Base-by-base conservation (phyloP, 2,329 filamentous ascomycete genomes). In the Exutisphaerella laricina region DNA sequence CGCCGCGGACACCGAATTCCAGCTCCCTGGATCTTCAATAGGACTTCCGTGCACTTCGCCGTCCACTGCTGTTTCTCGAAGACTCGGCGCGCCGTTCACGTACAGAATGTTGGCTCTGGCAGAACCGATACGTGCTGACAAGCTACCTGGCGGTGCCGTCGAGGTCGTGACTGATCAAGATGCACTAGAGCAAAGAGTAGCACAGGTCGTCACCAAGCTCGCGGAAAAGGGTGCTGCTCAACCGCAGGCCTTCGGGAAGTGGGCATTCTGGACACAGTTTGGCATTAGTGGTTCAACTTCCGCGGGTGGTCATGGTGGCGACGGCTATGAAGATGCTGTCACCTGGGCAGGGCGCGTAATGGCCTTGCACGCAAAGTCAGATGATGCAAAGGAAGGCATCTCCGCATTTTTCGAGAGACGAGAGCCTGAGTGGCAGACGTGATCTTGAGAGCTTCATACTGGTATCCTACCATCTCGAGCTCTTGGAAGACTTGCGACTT, bases 281-380 rank as follows among this genome's bases (percentile, higher is more conserved):
- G 46, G 49, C 2, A 23, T 49, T 20, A 32, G 39, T 25, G 39
- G 48, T 18, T 28, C 23, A 5, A 39, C 37, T 5, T 31, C 30
- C 32, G 45, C 45, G 22, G 45, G 48, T 5, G 48, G 48, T 33
- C 14, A 22, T 29, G 45, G 48, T 18, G 45, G 48, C 5, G 48
- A 51, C 31, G 46, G 49, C 16, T 51, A 51, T 14, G 49, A 51
- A 34, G 49, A 49, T 18, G 49, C 49, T 21, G 46, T 46, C 3
- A 20, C 23, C 8, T 48, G 46, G 45, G 34, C 49, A 31, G 49
- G 45, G 6, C 35, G 49, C 20, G 45, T 51, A 20, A 51, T 51
- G 49, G 49, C 49, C n/a, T 31, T 51, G 22, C 49, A 51, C 22
- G 49, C 49, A 20, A 31, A 43, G 2, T 39, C 29, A 17, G 46